phyloP scores from a whole-genome alignment of 1,284 basidiomycete species.

The Inonotus obliquus region DNA sequence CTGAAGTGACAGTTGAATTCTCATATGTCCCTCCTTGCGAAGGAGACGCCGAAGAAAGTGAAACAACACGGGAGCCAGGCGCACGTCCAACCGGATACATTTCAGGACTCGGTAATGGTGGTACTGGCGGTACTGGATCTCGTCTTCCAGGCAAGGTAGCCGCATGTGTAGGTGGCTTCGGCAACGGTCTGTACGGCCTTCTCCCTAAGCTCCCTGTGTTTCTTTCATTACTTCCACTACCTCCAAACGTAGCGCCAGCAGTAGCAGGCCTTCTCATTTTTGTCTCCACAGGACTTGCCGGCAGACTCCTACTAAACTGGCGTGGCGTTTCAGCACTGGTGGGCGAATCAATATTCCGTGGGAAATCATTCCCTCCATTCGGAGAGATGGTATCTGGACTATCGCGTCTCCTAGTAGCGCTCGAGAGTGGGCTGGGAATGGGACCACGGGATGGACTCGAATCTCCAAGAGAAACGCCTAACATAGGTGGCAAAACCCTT shows the following conservation, averaged over 20 bases:
- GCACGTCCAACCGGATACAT: not conserved
- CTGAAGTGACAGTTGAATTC: not conserved
- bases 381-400: not conserved
- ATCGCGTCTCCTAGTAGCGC: not conserved
- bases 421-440: not conserved
- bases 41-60: not conserved
- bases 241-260: not conserved
- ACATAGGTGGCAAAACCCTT: not conserved
- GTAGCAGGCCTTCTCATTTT: not conserved
- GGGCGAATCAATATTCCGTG: not conserved
- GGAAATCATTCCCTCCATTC: not conserved
- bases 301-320: not conserved
- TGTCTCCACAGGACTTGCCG: not conserved
- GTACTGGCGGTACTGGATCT: not conserved
- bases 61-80: not conserved
- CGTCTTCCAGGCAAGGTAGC: not conserved
- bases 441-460: not conserved
- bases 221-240: not conserved
- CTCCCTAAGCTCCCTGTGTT: not conserved
- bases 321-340: not conserved
- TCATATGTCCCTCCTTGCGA: not conserved
- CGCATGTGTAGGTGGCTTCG: not conserved
- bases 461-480: not conserved
- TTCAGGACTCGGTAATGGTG: slow-evolving; percentile 5
- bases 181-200: slow-evolving; percentile 1